A percentile compares a stretch with the other conserved stretches of the same genome.
These are phyloP conservation scores for Calendula officinalis DNA, from an alignment of 129 eudicot genomes.

Conservation along the genomic window DNA sequence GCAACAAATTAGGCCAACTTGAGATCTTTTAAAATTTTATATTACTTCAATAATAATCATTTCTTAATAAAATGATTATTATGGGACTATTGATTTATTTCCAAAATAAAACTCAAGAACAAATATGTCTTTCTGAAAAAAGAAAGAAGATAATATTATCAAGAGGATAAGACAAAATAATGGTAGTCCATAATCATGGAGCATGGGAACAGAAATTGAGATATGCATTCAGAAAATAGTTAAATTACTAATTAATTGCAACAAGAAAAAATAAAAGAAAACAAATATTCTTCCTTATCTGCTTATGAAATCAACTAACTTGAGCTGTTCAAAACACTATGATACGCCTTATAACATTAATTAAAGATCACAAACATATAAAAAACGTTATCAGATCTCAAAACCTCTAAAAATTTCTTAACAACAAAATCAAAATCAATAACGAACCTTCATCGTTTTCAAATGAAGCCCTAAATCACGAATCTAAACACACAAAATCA, in stretches of 20 bases:
- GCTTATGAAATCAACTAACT: no score
- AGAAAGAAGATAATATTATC: neutral
- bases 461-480: neutral
- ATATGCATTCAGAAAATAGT: slow-evolving; percentile 9
- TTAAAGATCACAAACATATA: slow-evolving; percentile 4
- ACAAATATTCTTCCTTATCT: no score
- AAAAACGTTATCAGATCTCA: neutral
- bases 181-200: slow-evolving; percentile 1
- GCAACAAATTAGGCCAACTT: neutral
- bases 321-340: no score
- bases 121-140: neutral
- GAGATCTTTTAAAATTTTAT: neutral
- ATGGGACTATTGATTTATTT: neutral
- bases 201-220: neutral
- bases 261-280: no score
- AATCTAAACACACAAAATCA: slow-evolving; percentile 20
- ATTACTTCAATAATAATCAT: neutral
- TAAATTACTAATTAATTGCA: neutral
- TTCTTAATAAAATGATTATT: neutral
- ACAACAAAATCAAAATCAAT: slow-evolving; percentile 3
- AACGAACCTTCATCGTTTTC: neutral
- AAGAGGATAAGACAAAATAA: neutral
- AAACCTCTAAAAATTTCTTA: neutral
- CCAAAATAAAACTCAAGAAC: neutral
- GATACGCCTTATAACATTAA: neutral